Conservation (phyloP, 805 yeast species). For the Kodamaea hsintzibuensis region DNA sequence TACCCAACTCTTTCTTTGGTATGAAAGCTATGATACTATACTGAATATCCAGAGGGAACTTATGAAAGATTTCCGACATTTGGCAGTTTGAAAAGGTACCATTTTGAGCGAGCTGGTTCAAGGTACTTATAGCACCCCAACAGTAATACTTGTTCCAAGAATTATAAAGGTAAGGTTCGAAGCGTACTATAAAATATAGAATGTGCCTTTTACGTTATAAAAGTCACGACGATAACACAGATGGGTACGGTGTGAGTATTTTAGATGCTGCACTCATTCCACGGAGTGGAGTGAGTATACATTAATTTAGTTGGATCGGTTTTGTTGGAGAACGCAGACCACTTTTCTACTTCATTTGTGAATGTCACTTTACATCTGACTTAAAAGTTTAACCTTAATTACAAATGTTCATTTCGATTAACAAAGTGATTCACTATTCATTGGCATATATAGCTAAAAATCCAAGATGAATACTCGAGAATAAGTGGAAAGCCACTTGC, state of each 20-base stretch:
- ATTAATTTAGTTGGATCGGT: not conserved
- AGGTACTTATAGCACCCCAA: not conserved
- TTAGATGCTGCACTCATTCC: not conserved
- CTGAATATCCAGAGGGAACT: not conserved
- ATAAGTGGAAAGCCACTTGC: too few species aligned
- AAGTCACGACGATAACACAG: not conserved
- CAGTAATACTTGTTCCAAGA: not conserved
- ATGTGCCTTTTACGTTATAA: not conserved
- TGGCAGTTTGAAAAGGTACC: not conserved
- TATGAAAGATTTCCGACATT: not conserved
- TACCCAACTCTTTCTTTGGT: not conserved
- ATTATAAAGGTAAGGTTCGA: not conserved
- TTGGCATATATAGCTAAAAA: too few species aligned
- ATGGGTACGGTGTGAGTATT: not conserved
- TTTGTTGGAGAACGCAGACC: not conserved
- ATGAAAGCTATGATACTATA: not conserved
- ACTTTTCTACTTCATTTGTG: not conserved
- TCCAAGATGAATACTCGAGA: too few species aligned
- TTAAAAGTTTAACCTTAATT: not conserved
- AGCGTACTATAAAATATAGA: not conserved
- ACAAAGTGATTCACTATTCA: too few species aligned
- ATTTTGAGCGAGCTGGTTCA: not conserved
- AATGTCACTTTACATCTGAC: not conserved
- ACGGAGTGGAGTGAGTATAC: not conserved
- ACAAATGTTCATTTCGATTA: too few species aligned